phyloP scores from a whole-genome alignment of 1,139 yeast genomes.

The Lodderomyces orthopsilosis region DNA sequence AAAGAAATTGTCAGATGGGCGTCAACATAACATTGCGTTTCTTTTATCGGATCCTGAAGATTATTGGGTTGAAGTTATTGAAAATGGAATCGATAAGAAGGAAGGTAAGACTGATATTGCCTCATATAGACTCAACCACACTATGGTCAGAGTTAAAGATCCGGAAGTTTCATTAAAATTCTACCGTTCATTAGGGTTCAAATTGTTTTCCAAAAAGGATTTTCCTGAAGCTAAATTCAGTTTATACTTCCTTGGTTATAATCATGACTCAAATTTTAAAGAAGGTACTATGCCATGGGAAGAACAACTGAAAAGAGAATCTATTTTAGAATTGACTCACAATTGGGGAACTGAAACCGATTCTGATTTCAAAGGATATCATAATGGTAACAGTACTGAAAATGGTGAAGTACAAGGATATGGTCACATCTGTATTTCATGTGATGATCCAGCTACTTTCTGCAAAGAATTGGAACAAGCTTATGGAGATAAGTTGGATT shows the following conservation, averaged over 20 bases:
- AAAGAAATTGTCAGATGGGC: constrained; percentile 82
- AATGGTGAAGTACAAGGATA: constrained; percentile 71
- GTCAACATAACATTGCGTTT: constrained; percentile 90
- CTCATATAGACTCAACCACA: constrained; percentile 73
- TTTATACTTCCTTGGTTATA: constrained; percentile 79
- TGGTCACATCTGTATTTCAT: constrained; percentile 82
- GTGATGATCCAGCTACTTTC: constrained; percentile 59
- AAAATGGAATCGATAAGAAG: constrained; percentile 47
- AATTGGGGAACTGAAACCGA: constrained; percentile 94
- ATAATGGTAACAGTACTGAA: constrained; percentile 67
- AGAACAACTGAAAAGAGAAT: constrained; percentile 49
- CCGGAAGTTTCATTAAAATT: constrained; percentile 71
- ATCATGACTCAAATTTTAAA: constrained; percentile 34
- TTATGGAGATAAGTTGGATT: constrained; percentile 31
- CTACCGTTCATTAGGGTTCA: constrained; percentile 80
- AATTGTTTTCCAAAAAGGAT: constrained; percentile 54
- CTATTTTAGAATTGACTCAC: constrained; percentile 84
- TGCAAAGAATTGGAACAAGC: constrained; percentile 48
- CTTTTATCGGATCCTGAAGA: constrained; percentile 87
- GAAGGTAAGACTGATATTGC: constrained; percentile 37
- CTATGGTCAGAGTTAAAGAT: constrained; percentile 92
- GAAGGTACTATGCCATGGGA: constrained; percentile 31
- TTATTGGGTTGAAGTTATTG: constrained; percentile 91
- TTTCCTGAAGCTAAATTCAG: constrained; percentile 75
- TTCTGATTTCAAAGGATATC: constrained; percentile 65